Percentiles rank a stretch among this genome's conserved stretches.
These are phyloP conservation scores for Fusarium sp. DNA, from an alignment of 2,329 filamentous ascomycete genomes.

Conservation along the genomic window DNA sequence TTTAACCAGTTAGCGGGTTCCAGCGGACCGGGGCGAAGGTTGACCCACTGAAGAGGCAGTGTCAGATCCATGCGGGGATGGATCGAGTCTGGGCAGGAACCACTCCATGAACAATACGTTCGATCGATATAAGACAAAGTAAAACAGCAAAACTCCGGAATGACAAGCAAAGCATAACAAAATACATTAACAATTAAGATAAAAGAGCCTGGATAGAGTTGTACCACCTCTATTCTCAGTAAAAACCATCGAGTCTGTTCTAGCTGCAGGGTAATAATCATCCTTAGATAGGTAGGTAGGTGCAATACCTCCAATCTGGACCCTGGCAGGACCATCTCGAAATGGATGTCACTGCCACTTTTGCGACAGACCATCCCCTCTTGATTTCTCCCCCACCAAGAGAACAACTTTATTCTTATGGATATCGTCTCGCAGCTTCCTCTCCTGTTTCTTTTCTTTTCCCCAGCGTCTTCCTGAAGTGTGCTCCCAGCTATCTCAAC, in stretches of 20 bases:
- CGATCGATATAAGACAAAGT: background rate
- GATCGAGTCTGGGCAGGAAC: conserved; percentile 1
- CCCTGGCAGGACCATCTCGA: background rate
- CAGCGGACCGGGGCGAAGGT: conserved; percentile 24
- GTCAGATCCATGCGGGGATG: conserved; percentile 7
- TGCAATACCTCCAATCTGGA: background rate
- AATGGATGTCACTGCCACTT: conserved; percentile 28
- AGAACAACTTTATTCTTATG: background rate
- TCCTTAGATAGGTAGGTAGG: background rate
- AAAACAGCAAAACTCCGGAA: background rate
- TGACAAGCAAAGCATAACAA: background rate
- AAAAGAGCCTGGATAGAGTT: background rate
- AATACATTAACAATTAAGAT: background rate
- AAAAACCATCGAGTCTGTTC: background rate
- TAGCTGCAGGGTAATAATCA: background rate
- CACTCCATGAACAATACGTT: background rate
- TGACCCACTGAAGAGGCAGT: conserved; percentile 31
- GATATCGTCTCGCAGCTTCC: background rate
- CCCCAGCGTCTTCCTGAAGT: background rate
- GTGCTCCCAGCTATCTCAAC: background rate
- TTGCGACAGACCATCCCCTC: conserved; percentile 3
- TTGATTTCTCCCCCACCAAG: conserved; percentile 16
- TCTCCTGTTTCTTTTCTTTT: background rate
- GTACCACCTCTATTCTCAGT: background rate
- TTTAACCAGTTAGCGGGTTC: conserved; percentile 22